Evolutionary conservation across 1,284 basidiomycete species (phyloP).

Genomic region (Sporisorium scitamineum): DNA sequence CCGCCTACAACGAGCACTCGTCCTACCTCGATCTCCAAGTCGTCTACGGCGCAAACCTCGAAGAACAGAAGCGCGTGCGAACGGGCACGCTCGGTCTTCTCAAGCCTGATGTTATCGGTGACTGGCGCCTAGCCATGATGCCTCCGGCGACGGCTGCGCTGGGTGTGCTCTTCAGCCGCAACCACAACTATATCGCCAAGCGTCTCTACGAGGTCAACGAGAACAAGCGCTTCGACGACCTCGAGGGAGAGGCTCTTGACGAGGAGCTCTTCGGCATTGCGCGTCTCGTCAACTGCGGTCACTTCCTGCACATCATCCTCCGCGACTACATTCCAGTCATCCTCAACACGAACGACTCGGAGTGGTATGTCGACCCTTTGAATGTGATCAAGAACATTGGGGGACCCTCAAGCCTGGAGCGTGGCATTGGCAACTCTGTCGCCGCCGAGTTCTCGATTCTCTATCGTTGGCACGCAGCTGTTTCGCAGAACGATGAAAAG

Average conservation of each 20-base stretch:
- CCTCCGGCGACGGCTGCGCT: slow-evolving; percentile 79
- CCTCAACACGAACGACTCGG: slow-evolving; percentile 57
- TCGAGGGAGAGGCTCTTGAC: slow-evolving; percentile 48
- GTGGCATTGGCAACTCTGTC: slow-evolving; percentile 58
- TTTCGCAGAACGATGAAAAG: slow-evolving; percentile 54
- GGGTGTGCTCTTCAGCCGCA: slow-evolving; percentile 75
- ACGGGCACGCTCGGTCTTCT: slow-evolving; percentile 36
- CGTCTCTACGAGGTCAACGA: slow-evolving; percentile 74
- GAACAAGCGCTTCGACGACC: slow-evolving; percentile 35
- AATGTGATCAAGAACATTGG: slow-evolving; percentile 49
- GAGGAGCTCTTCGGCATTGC: slow-evolving; percentile 56
- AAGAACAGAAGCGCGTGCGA: slow-evolving; percentile 34
- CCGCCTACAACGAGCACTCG: slow-evolving; percentile 75
- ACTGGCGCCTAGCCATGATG: slow-evolving; percentile 74
- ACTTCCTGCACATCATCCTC: slow-evolving; percentile 51
- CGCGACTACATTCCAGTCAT: slow-evolving; percentile 62
- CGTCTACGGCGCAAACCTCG: slow-evolving; percentile 72
- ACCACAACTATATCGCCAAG: slow-evolving; percentile 82
- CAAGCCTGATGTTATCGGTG: slow-evolving; percentile 47
- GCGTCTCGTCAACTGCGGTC: slow-evolving; percentile 49
- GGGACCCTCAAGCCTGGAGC: slow-evolving; percentile 40
- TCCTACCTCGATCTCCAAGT: slow-evolving; percentile 83
- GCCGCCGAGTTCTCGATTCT: slow-evolving; percentile 56
- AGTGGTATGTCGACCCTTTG: slow-evolving; percentile 57
- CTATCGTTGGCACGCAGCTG: slow-evolving; percentile 60